Evolutionary conservation across 2,329 filamentous ascomycete species (phyloP).

Genomic region (Hymenoscyphus scutula): DNA sequence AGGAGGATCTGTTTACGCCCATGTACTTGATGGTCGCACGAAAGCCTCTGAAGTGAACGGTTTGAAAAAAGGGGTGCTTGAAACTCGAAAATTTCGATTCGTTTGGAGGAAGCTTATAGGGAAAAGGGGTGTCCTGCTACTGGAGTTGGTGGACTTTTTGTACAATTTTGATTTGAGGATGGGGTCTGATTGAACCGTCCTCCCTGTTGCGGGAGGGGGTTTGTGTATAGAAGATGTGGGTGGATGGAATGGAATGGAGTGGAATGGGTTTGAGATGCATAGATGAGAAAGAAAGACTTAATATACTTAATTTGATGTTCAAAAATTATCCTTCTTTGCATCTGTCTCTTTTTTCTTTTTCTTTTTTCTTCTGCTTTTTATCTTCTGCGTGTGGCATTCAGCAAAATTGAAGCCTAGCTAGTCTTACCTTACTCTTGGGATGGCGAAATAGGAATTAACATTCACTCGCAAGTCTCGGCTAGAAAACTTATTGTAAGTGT

Average conservation of each 20-base stretch:
- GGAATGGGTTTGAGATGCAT: not conserved
- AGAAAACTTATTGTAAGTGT: too few relatives aligned
- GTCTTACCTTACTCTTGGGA: too few relatives aligned
- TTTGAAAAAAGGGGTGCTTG: not conserved
- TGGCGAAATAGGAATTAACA: too few relatives aligned
- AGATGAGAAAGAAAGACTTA: too few relatives aligned
- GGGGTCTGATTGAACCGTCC: too few relatives aligned
- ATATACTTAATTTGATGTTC: not conserved
- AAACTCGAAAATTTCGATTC: not conserved
- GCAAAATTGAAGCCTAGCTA: too few relatives aligned
- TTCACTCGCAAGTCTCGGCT: too few relatives aligned
- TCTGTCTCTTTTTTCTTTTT: not conserved
- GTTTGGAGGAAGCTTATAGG: not conserved
- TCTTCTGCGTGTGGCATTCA: too few relatives aligned
- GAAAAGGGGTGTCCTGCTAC: not conserved
- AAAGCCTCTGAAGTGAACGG: constrained; percentile 57
- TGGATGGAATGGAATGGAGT: not conserved
- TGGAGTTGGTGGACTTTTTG: constrained; percentile 3
- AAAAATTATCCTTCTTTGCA: not conserved
- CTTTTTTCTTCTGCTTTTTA: not conserved
- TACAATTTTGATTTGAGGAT: constrained; percentile 2
- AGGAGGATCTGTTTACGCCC: constrained; percentile 91
- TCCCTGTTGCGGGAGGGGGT: too few relatives aligned
- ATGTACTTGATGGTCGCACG: constrained; percentile 97
- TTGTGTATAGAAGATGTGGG: not conserved